These are phyloP conservation scores for Ceratobasidium sp. DNA, from an alignment of 1,284 basidiomycete genomes.

Conservation along the genomic window DNA sequence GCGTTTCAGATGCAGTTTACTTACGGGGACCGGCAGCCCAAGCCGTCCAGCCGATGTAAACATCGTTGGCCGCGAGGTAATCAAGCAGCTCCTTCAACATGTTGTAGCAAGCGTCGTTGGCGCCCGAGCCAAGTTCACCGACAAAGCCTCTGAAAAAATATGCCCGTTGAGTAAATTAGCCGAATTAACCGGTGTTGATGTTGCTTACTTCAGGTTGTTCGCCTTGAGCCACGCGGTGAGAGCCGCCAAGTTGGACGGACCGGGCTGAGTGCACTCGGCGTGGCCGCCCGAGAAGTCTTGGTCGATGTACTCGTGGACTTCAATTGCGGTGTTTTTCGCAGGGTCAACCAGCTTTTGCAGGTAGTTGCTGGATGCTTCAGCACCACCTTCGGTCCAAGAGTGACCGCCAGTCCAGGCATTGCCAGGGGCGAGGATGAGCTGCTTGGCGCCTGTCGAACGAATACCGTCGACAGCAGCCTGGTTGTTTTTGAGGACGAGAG, in stretches of 20 bases:
- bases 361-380: slow-evolving; percentile 61
- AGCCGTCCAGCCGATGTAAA: slow-evolving; percentile 64
- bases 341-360: slow-evolving; percentile 62
- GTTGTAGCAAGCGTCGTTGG: slow-evolving; percentile 61
- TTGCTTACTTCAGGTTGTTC: slow-evolving; percentile 61
- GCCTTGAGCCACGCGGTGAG: slow-evolving; percentile 62
- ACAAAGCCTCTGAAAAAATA: slow-evolving; percentile 59
- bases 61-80: slow-evolving; percentile 61
- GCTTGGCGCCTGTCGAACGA: slow-evolving; percentile 59
- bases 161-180: neutral
- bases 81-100: slow-evolving; percentile 60
- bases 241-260: slow-evolving; percentile 61
- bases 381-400: slow-evolving; percentile 60
- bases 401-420: slow-evolving; percentile 65
- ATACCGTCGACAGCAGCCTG: slow-evolving; percentile 63
- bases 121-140: slow-evolving; percentile 63
- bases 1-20: slow-evolving; percentile 46
- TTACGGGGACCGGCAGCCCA: slow-evolving; percentile 66
- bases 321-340: slow-evolving; percentile 62
- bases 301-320: slow-evolving; percentile 62
- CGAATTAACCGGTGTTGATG: neutral
- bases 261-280: slow-evolving; percentile 62
- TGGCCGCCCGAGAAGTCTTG: slow-evolving; percentile 63
- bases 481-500: slow-evolving; percentile 61
- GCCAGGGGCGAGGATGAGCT: slow-evolving; percentile 64